Evolutionary conservation across 768 basidiomycete genomes (phyloP).

Genomic region (Tylopilus felleus): DNA sequence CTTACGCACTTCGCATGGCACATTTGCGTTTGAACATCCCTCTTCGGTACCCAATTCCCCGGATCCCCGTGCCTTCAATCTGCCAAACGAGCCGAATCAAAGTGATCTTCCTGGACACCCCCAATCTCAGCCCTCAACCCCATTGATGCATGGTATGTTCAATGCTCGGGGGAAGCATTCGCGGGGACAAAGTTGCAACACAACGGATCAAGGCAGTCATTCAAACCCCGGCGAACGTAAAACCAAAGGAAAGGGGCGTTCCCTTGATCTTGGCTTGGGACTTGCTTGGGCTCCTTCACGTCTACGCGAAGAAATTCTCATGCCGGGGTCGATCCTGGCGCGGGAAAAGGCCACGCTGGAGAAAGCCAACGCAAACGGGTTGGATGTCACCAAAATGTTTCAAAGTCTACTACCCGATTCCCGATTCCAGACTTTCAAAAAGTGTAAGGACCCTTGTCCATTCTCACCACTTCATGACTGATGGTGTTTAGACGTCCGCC

Average conservation of each 20-base stretch:
- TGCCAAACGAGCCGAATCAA: slow-evolving; percentile 16
- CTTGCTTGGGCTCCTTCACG: slow-evolving; percentile 70
- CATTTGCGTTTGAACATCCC: slow-evolving; percentile 68
- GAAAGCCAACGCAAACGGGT: slow-evolving; percentile 16
- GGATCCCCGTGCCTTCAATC: slow-evolving; percentile 14
- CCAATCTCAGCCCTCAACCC: slow-evolving; percentile 12
- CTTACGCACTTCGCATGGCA: slow-evolving; percentile 48
- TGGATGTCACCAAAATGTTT: slow-evolving; percentile 38
- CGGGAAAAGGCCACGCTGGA: slow-evolving; percentile 29
- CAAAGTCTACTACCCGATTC: slow-evolving; percentile 34
- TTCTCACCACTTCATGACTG: slow-evolving; percentile 7
- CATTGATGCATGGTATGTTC: slow-evolving; percentile 31
- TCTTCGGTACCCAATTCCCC: slow-evolving; percentile 48
- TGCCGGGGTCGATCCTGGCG: slow-evolving; percentile 38
- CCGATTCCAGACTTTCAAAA: slow-evolving; percentile 48
- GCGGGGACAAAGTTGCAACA: slow-evolving; percentile 25
- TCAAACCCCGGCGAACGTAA: slow-evolving; percentile 16
- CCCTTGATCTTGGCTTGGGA: slow-evolving; percentile 66
- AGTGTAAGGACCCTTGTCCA: slow-evolving; percentile 46
- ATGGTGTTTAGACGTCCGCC: slow-evolving; percentile 55
- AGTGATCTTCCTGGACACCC: background rate
- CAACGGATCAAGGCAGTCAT: slow-evolving; percentile 22
- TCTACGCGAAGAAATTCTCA: slow-evolving; percentile 62
- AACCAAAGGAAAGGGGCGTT: slow-evolving; percentile 57
- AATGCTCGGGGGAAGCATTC: slow-evolving; percentile 30